These are phyloP conservation scores for Colletotrichum tanaceti DNA, from an alignment of 2,329 filamentous ascomycete species.

Conservation along the genomic window DNA sequence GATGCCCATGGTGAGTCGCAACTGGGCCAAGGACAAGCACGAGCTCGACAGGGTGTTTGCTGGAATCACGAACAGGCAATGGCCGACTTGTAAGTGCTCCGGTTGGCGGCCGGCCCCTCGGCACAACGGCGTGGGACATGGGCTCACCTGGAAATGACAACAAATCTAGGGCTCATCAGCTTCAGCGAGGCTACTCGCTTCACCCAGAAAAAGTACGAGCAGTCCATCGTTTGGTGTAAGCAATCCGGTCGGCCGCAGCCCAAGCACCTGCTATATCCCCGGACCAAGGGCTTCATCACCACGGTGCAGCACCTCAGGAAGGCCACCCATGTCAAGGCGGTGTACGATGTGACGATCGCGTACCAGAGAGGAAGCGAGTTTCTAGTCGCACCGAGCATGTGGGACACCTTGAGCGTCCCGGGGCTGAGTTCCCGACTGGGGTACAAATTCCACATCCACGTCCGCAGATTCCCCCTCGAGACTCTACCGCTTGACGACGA, in stretches of 20 bases:
- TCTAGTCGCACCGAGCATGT: constrained; percentile 62
- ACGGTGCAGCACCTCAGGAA: constrained; percentile 66
- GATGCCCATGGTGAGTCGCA: constrained; percentile 71
- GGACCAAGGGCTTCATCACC: constrained; percentile 70
- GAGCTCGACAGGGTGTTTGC: constrained; percentile 69
- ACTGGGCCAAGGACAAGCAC: constrained; percentile 66
- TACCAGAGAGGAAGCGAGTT: constrained; percentile 60
- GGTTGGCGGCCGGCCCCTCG: constrained; percentile 15
- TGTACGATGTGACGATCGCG: constrained; percentile 67
- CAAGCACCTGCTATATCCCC: constrained; percentile 68
- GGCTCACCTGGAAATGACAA: constrained; percentile 14
- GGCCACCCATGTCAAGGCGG: constrained; percentile 62
- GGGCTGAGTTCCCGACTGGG: constrained; percentile 53
- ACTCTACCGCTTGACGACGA: constrained; percentile 61
- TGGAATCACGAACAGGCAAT: constrained; percentile 62
- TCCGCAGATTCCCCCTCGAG: constrained; percentile 60
- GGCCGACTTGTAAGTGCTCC: constrained; percentile 66
- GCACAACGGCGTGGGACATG: constrained; percentile 1
- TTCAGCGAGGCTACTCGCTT: constrained; percentile 74
- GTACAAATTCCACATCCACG: constrained; percentile 64
- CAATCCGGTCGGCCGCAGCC: constrained; percentile 62
- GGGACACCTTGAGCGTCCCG: constrained; percentile 61
- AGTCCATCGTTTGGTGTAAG: constrained; percentile 64
- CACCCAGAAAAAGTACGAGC: constrained; percentile 63
- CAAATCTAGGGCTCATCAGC: constrained; percentile 67